Percentiles rank a stretch among this genome's conserved stretches.
These are phyloP conservation scores for Beauveria varroae DNA, from an alignment of 2,329 filamentous ascomycete genomes.

Conservation along the genomic window DNA sequence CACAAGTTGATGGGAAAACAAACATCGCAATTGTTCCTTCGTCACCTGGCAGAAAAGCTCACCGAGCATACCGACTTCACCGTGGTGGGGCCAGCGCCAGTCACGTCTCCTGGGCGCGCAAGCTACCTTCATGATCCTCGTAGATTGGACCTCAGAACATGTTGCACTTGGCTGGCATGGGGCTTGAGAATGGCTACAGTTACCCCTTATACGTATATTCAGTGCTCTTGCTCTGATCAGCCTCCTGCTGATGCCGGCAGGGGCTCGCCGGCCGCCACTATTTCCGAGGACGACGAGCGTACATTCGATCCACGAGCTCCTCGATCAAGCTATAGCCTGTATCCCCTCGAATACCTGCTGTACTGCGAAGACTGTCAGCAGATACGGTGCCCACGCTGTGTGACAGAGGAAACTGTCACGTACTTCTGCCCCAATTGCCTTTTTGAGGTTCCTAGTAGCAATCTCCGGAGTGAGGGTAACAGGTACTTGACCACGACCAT, in stretches of 20 bases:
- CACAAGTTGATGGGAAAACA: not conserved
- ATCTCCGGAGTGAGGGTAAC: slow-evolving; percentile 87
- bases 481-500: slow-evolving; percentile 48
- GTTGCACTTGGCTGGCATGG: not conserved
- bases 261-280: slow-evolving; percentile 22
- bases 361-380: slow-evolving; percentile 98
- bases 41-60: too few relatives aligned
- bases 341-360: slow-evolving; percentile 84
- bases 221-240: slow-evolving; percentile 55
- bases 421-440: slow-evolving; percentile 94
- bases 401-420: slow-evolving; percentile 86
- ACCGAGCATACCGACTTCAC: not conserved
- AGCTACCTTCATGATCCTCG: not conserved
- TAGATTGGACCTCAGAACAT: not conserved
- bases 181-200: slow-evolving; percentile 37
- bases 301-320: slow-evolving; percentile 82
- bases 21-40: not conserved
- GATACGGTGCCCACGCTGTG: slow-evolving; percentile 87
- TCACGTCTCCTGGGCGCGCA: slow-evolving; percentile 6
- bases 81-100: not conserved
- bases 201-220: slow-evolving; percentile 58
- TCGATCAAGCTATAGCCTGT: slow-evolving; percentile 84
- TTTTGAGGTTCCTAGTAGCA: slow-evolving; percentile 92
- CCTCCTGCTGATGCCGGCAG: slow-evolving; percentile 27
- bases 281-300: slow-evolving; percentile 61